A percentile compares a stretch with the other conserved stretches of the same genome.
Conservation (phyloP, 768 basidiomycete species). For the Pholiota microspora region DNA sequence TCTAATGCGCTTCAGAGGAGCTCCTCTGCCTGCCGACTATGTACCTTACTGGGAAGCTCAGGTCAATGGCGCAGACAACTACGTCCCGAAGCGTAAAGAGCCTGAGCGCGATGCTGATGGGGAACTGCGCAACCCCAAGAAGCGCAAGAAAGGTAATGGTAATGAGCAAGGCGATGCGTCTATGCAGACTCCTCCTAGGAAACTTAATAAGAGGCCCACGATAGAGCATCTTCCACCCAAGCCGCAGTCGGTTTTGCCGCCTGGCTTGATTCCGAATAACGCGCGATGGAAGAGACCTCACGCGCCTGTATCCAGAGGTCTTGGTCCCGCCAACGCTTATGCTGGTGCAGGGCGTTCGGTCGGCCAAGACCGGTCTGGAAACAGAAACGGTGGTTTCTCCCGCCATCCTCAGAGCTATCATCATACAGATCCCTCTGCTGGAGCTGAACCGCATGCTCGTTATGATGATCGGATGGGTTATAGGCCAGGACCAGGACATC, state of each 20-base stretch:
- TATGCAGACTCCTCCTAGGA: conserved; percentile 4
- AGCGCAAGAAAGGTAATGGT: conserved; percentile 23
- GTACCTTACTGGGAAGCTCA: conserved; percentile 32
- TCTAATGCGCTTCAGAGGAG: conserved; percentile 54
- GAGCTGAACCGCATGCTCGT: neutral
- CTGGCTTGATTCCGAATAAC: conserved; percentile 7
- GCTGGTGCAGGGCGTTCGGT: conserved; percentile 23
- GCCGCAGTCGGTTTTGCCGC: conserved; percentile 3
- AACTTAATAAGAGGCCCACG: conserved; percentile 7
- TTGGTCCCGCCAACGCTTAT: conserved; percentile 24
- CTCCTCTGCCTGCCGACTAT: conserved; percentile 42
- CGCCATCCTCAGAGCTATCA: conserved; percentile 6
- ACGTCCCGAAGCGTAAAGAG: conserved; percentile 35
- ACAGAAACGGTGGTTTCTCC: conserved; percentile 25
- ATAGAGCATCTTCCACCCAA: conserved; percentile 9
- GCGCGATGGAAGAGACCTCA: conserved; percentile 24
- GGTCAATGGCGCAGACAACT: conserved; percentile 24
- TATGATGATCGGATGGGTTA: conserved; percentile 18
- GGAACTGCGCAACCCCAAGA: conserved; percentile 29
- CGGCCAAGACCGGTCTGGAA: conserved; percentile 26
- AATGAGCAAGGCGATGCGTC: conserved; percentile 9
- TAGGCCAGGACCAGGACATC: conserved; percentile 14
- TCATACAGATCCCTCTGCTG: conserved; percentile 7
- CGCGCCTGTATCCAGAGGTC: conserved; percentile 27
- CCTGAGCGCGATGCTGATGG: conserved; percentile 22